Conservation (phyloP, 1,284 basidiomycete species). For the Cryptococcus jaspeensis region DNA sequence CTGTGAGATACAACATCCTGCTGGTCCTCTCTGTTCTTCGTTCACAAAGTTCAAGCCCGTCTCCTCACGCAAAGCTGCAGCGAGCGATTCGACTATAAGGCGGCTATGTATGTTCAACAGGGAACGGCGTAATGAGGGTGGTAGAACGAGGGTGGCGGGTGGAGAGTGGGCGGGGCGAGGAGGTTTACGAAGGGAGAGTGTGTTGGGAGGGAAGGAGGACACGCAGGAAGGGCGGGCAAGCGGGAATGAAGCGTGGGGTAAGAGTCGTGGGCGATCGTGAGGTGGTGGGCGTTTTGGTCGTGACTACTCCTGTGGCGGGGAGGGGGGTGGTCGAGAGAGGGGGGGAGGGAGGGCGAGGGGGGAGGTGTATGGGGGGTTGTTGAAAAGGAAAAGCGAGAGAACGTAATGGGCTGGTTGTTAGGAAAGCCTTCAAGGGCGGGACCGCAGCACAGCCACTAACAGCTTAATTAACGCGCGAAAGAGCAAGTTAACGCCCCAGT, state of each 20-base stretch:
- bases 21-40: background rate
- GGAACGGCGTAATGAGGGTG: background rate
- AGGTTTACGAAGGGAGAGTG: background rate
- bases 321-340: background rate
- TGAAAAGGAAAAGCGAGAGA: background rate
- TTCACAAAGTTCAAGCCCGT: too few relatives aligned
- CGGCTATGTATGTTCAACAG: background rate
- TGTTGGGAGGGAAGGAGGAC: too few relatives aligned
- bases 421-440: too few relatives aligned
- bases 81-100: too few relatives aligned
- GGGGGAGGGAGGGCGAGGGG: background rate
- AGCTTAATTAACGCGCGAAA: too few relatives aligned
- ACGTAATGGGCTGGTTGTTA: background rate
- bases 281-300: too few relatives aligned
- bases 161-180: background rate
- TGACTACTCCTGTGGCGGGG: background rate
- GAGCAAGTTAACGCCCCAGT: too few relatives aligned
- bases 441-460: too few relatives aligned
- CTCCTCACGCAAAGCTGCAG: too few relatives aligned
- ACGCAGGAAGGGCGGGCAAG: too few relatives aligned
- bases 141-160: background rate
- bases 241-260: too few relatives aligned
- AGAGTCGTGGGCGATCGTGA: too few relatives aligned
- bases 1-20: conserved; percentile 59
- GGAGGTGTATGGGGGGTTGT: background rate